Evolutionary conservation across 148 eudicot species (phyloP).

Genomic region (Cornus suecica): DNA sequence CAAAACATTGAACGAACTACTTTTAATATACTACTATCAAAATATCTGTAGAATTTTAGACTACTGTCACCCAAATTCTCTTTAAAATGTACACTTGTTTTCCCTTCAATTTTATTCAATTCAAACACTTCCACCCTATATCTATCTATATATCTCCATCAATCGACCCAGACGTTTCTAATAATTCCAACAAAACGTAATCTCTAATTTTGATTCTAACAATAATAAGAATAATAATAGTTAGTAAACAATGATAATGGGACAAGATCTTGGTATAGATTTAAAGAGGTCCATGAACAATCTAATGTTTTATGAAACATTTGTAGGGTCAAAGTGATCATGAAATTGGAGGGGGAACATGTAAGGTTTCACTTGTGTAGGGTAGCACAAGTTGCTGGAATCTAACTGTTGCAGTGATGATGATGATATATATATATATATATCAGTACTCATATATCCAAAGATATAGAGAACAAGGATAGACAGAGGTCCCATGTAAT

Average conservation of each 20-base stretch:
- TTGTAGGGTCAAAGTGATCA: conserved; percentile 8
- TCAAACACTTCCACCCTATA: no score
- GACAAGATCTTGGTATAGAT: conserved; percentile 10
- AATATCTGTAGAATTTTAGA: no score
- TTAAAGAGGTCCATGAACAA: conserved; percentile 3
- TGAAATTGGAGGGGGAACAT: conserved; percentile 3
- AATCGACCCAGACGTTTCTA: no score
- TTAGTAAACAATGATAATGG: neutral
- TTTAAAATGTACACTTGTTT: no score
- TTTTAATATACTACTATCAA: no score
- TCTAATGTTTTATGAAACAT: conserved; percentile 1
- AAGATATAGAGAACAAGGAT: no score
- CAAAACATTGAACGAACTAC: no score
- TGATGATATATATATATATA: no score
- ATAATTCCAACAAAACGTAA: neutral
- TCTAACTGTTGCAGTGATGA: neutral
- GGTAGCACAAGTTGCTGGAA: neutral
- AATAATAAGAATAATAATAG: neutral
- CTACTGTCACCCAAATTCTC: no score
- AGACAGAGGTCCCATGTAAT: no score
- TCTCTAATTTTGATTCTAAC: neutral
- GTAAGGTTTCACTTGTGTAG: neutral
- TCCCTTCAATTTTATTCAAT: no score
- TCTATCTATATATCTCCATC: no score
- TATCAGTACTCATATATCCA: neutral